Evolutionary conservation across 371 early-diverging fungal genomes (phyloP).

Genomic region (Syncephalis fuscata): DNA sequence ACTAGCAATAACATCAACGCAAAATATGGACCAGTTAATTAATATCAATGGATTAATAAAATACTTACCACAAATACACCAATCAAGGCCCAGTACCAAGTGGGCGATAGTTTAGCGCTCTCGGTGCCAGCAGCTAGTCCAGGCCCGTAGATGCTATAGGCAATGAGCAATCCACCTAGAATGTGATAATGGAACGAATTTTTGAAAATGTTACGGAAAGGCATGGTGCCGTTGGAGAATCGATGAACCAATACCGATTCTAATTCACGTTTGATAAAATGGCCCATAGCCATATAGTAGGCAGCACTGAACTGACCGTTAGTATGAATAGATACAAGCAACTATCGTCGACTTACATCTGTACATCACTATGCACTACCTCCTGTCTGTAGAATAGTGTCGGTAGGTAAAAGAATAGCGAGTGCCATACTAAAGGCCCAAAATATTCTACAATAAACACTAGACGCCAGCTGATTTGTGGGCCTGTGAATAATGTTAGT

Average conservation of each 20-base stretch:
- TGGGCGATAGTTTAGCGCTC: constrained; percentile 26
- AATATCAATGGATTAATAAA: not conserved
- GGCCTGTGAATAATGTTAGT: too few relatives aligned
- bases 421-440: constrained; percentile 82
- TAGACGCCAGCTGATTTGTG: constrained; percentile 87
- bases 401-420: constrained; percentile 60
- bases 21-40: not conserved
- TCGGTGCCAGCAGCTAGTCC: constrained; percentile 33
- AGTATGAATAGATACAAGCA: too few relatives aligned
- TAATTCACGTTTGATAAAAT: constrained; percentile 85
- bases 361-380: constrained; percentile 50
- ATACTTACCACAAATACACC: constrained; percentile 47
- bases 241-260: constrained; percentile 91
- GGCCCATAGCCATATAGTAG: constrained; percentile 52
- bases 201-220: constrained; percentile 79
- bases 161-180: constrained; percentile 71
- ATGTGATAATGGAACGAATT: constrained; percentile 92
- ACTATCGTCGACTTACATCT: constrained; percentile 20
- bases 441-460: constrained; percentile 90
- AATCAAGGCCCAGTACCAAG: constrained; percentile 32
- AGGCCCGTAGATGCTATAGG: constrained; percentile 73
- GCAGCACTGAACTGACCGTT: constrained; percentile 21
- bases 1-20: constrained; percentile 13
- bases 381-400: constrained; percentile 40
- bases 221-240: constrained; percentile 92